phyloP scores from a whole-genome alignment of 2,329 filamentous ascomycete species.

The Trichoderma harzianum region DNA sequence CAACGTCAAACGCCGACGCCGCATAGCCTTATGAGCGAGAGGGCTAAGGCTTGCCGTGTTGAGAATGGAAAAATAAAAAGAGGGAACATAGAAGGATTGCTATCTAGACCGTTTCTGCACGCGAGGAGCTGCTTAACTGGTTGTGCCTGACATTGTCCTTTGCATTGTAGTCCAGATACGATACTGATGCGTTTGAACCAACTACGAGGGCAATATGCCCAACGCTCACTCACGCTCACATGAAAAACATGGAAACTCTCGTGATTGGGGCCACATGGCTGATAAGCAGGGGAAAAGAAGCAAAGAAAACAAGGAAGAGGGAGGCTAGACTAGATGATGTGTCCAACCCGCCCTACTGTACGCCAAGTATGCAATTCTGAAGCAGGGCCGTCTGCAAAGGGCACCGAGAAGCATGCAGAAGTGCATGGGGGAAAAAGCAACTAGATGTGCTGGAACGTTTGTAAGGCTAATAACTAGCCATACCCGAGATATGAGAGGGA shows the following conservation, averaged over 20 bases:
- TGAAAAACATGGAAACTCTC: background rate
- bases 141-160: background rate
- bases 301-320: background rate
- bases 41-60: background rate
- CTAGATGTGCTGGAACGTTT: background rate
- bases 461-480: background rate
- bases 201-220: background rate
- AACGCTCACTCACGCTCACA: background rate
- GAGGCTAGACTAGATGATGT: constrained; percentile 3
- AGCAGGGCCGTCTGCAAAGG: background rate
- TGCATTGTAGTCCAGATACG: background rate
- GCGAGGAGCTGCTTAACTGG: background rate
- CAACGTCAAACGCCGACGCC: background rate
- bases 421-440: background rate
- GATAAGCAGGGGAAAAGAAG: background rate
- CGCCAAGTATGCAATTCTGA: constrained; percentile 4
- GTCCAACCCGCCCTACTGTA: background rate
- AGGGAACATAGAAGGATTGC: background rate
- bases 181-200: background rate
- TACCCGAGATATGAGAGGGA: background rate
- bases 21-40: background rate
- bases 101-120: background rate
- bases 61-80: background rate
- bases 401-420: background rate
- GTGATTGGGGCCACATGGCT: background rate